phyloP scores from a whole-genome alignment of 139 green algal genomes.

The Auxenochlorella pyrenoidosa region DNA sequence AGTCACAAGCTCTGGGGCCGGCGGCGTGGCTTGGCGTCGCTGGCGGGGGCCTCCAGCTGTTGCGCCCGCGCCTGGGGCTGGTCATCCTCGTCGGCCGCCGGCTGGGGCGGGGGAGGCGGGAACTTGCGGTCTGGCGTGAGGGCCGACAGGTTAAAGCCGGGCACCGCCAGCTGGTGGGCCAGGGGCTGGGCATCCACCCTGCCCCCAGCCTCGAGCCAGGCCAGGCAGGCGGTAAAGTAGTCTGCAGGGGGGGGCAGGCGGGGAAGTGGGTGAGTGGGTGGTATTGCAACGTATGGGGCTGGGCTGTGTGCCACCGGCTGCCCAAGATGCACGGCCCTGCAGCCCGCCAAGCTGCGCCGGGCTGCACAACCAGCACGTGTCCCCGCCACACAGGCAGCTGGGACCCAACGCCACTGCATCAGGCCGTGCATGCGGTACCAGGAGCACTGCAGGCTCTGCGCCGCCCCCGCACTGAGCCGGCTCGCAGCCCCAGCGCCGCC shows the following conservation, averaged over 20 bases:
- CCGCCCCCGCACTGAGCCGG: no score
- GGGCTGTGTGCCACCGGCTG: no score
- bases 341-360: no score
- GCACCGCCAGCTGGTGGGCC: not conserved
- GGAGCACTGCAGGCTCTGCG: no score
- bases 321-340: no score
- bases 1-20: not conserved
- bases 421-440: no score
- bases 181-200: not conserved
- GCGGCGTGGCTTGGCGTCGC: not conserved
- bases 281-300: no score
- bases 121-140: not conserved
- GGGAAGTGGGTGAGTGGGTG: not conserved
- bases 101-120: not conserved
- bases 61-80: not conserved
- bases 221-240: slow-evolving; percentile 29
- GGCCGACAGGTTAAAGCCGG: not conserved
- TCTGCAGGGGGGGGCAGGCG: not conserved
- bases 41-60: not conserved
- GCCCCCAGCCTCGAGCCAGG: not conserved
- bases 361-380: no score
- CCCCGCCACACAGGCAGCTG: no score
- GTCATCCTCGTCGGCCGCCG: not conserved
- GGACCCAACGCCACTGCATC: no score
- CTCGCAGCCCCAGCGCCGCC: no score